Evolutionary conservation across 768 basidiomycete species (phyloP), one percentile per base, ranked within the genome.

Genomic region (Boletus rex-veris): DNA sequence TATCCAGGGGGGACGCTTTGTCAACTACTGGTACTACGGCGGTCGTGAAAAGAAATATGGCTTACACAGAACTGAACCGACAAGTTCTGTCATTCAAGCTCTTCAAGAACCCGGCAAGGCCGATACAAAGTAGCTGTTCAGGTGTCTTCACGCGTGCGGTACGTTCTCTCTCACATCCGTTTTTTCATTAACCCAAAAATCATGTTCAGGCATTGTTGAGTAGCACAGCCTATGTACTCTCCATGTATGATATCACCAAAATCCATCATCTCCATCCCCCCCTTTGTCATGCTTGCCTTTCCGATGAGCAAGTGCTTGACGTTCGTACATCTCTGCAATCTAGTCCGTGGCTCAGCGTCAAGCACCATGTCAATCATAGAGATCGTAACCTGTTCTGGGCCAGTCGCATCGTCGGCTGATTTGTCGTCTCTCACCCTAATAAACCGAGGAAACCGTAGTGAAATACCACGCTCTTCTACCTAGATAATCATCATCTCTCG

Each of bases 371-470:
- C 49, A 36, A 21, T 16, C 40, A 43, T 26, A 11, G 28, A 35
- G 33, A 7, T 36, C 58, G 76, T 71, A 59, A 91, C 92, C 81
- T 95, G 92, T 65, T 98, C 95, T 7, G 93, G 85, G 4, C 86
- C 84, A 11, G 97, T 98, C 21, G 92, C 92, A 71, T 97, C 91
- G 55, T 98, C 94, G 14, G 86, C 86, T 26, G 77, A 77, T 72
- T 99, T 99, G 71, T 99, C 97, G 57, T 98, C 97, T 58, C 97
- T 82, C 47, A 94, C 74, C 42, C 88, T 84, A 59, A 99, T 82
- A 71, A 98, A 98, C 28, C 97, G 83, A 38, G 97, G 97, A 74
- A 99, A 99, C 12, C 97, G 88, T 42, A 99, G 74, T 15, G 97
- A 98, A 62, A 99, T 91, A 0, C 97, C 97, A 61, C 95, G 77